A percentile compares a stretch with the other conserved stretches of the same genome.
These are phyloP conservation scores for Pyrus betulifolia DNA, from an alignment of 306 rosid genomes.

Conservation along the genomic window DNA sequence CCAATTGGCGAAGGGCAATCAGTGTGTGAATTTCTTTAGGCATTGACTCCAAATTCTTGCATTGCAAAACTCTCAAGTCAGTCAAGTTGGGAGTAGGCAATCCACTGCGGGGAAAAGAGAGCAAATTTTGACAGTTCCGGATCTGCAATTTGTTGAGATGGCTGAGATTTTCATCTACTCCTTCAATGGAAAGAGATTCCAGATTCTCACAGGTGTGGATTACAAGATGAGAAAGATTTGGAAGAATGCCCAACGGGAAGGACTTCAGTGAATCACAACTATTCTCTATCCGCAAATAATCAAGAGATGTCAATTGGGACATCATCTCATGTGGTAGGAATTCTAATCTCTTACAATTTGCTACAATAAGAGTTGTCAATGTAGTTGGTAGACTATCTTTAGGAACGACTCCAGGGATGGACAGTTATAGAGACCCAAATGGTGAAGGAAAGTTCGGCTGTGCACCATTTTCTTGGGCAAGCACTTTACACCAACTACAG, in stretches of 20 bases:
- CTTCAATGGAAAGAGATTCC: constrained; percentile 20
- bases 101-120: constrained; percentile 23
- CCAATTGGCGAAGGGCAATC: neutral
- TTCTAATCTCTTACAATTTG: neutral
- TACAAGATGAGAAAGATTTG: neutral
- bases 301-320: neutral
- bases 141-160: neutral
- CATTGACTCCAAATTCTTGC: neutral
- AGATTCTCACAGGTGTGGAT: neutral
- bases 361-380: neutral
- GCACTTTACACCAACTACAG: neutral
- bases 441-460: neutral
- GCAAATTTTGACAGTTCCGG: constrained; percentile 22
- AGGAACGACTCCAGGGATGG: neutral
- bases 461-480: neutral
- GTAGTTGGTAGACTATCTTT: neutral
- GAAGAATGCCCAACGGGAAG: neutral
- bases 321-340: neutral
- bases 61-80: neutral
- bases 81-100: constrained; percentile 17
- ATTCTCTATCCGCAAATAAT: neutral
- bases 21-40: neutral
- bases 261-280: neutral
- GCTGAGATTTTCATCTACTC: neutral
- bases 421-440: neutral